A percentile compares a stretch with the other conserved stretches of the same genome.
phyloP scores from a whole-genome alignment of 768 basidiomycete species.

The Vishniacozyma victoriae region DNA sequence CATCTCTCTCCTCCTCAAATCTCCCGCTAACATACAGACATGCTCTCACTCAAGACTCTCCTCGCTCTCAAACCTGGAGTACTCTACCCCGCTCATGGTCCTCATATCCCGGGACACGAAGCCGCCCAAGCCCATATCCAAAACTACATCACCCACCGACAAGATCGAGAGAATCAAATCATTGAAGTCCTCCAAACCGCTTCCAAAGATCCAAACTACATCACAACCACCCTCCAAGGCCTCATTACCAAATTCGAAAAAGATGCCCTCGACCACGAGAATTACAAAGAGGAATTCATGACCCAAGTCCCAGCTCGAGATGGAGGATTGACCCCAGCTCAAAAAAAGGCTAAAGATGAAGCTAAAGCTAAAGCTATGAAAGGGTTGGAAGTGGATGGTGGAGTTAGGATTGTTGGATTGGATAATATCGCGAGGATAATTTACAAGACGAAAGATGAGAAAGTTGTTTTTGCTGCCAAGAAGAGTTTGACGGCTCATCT shows the following conservation, averaged over 20 bases:
- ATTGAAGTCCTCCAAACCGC: constrained; percentile 5
- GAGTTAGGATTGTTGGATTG: constrained; percentile 1
- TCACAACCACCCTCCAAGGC: not conserved
- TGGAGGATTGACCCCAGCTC: not conserved
- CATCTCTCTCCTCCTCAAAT: not conserved
- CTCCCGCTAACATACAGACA: constrained; percentile 20
- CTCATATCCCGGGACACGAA: constrained; percentile 53
- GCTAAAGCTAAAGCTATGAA: not conserved
- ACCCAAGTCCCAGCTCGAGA: not conserved
- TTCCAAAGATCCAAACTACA: not conserved
- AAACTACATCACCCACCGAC: constrained; percentile 72
- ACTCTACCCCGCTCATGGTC: constrained; percentile 88
- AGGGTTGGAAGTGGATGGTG: not conserved
- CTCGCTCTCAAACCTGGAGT: constrained; percentile 30
- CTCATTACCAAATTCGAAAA: not conserved
- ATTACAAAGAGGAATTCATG: constrained; percentile 10
- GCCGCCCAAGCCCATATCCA: constrained; percentile 60
- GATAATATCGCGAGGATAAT: constrained; percentile 19
- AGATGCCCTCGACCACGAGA: not conserved
- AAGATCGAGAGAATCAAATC: constrained; percentile 75
- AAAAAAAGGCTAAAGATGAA: constrained; percentile 5
- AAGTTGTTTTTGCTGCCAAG: constrained; percentile 16
- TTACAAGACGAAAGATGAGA: constrained; percentile 29
- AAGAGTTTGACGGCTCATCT: constrained; percentile 21
- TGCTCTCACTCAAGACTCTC: constrained; percentile 38